Evolutionary conservation across 1,139 yeast genomes (phyloP), one percentile per base, ranked within the genome.

Genomic region (Blastobotrys illinoisensis): DNA sequence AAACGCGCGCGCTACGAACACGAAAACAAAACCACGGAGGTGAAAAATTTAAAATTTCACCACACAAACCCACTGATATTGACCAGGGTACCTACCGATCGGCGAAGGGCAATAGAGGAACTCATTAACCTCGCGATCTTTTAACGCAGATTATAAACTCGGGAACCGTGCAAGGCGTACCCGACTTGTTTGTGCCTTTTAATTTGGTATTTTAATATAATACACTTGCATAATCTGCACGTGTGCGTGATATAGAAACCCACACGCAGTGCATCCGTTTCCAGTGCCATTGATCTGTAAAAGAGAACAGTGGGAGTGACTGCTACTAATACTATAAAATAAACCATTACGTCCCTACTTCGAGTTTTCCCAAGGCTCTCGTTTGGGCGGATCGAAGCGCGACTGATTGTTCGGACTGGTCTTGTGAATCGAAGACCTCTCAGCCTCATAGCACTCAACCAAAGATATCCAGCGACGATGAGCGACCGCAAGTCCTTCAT

Each of bases 401-500:
- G 40, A 32, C 11, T 32, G 40, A 32, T 32, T 32, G 40, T 32
- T 32, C 40, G 40, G 40, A 32, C 40, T 13, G 16, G 40, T 32
- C 40, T 32, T 32, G 40, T 32, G 3, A 6, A 32, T n/a, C 40
- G 40, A 16, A 32, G 40, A 32, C 40, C 40, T 13, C 40, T 32
- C 3, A 32, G 40, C 40, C 40, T 32, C 13, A 13, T 32, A 32
- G 40, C 40, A 32, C 40, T 32, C 40, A 32, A 32, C 40, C 40
- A 3, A 32, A 32, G 40, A 32, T 26, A 28, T 21, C 20, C 23
- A 46, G 18, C 46, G 16, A 44, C 45, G 13, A 52, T 52, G 54
- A 52, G 54, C 46, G 54, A 52, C 28, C 52, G 45, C 19, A 19
- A 21, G 11, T 19, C 18, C n/a, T 13, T 32, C 7, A 7, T 20